Evolutionary conservation across 2,329 filamentous ascomycete genomes (phyloP).

Genomic region (Colletotrichum horii): DNA sequence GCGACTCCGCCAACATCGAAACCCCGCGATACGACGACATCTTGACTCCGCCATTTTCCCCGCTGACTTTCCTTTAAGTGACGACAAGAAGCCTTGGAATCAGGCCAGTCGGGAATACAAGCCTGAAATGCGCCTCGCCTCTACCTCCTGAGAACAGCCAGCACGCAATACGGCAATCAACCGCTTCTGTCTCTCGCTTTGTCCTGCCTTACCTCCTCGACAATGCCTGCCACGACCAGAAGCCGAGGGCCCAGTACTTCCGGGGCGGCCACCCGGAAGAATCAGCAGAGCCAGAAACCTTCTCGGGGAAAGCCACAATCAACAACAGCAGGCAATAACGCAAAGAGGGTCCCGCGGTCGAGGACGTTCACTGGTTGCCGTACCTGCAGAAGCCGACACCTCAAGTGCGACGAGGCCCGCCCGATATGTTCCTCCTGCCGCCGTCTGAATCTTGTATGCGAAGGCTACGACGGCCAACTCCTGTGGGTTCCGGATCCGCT

Average conservation of each 20-base stretch:
- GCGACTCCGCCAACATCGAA: not conserved
- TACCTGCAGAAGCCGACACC: constrained; percentile 41
- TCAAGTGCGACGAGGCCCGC: constrained; percentile 49
- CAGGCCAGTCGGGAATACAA: not conserved
- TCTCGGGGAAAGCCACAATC: not conserved
- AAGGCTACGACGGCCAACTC: constrained; percentile 42
- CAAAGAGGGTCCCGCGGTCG: constrained; percentile 6
- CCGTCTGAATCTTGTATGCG: constrained; percentile 37
- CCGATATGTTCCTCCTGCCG: constrained; percentile 43
- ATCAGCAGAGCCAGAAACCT: not conserved
- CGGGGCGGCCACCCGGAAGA: not conserved
- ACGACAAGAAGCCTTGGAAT: not conserved
- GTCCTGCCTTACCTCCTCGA: not conserved
- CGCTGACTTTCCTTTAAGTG: not conserved
- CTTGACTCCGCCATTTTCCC: not conserved
- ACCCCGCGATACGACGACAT: not conserved
- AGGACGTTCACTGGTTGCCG: constrained; percentile 38
- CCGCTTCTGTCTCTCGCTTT: not conserved
- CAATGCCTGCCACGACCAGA: not conserved
- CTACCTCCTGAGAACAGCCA: not conserved
- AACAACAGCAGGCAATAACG: not conserved
- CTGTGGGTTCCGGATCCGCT: constrained; percentile 34
- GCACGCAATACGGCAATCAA: not conserved
- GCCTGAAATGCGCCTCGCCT: not conserved
- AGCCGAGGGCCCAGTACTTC: not conserved